Conservation (phyloP, 2,329 filamentous ascomycete species). For the Podosphaera aphanis region DNA sequence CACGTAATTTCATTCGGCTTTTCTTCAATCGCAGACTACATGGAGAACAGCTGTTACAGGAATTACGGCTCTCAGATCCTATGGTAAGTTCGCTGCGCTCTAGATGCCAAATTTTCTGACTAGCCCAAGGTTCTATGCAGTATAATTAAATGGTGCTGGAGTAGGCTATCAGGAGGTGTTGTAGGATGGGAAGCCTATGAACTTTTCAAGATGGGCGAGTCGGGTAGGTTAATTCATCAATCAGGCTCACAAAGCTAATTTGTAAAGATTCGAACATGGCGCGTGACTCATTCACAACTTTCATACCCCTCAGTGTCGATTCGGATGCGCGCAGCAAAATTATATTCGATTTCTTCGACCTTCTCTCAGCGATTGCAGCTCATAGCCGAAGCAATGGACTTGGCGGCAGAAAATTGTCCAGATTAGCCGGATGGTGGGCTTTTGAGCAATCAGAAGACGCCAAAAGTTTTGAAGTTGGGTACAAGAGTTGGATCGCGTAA, state of each 20-base stretch:
- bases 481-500: conserved; percentile 66
- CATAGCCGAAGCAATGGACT: conserved; percentile 86
- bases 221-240: conserved; percentile 32
- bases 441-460: conserved; percentile 76
- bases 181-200: conserved; percentile 97
- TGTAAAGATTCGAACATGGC: conserved; percentile 66
- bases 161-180: conserved; percentile 67
- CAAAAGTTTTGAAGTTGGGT: conserved; percentile 84
- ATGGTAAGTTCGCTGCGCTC: conserved; percentile 38
- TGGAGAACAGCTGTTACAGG: conserved; percentile 54
- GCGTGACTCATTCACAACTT: conserved; percentile 82
- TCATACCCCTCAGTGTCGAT: conserved; percentile 82
- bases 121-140: conserved; percentile 57
- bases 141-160: conserved; percentile 97
- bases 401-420: conserved; percentile 75
- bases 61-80: conserved; percentile 78
- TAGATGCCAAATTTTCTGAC: conserved; percentile 10
- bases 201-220: conserved; percentile 81
- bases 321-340: conserved; percentile 68
- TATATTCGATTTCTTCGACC: conserved; percentile 89
- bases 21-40: conserved; percentile 56
- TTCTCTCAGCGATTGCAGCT: conserved; percentile 72
- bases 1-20: conserved; percentile 76
- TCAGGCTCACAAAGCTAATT: conserved; percentile 1
- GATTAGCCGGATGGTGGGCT: conserved; percentile 95